A percentile compares a stretch with the other conserved stretches of the same genome.
Evolutionary conservation across 2,329 filamentous ascomycete genomes (phyloP).

Genomic region (Cercospora zeae-maydis): DNA sequence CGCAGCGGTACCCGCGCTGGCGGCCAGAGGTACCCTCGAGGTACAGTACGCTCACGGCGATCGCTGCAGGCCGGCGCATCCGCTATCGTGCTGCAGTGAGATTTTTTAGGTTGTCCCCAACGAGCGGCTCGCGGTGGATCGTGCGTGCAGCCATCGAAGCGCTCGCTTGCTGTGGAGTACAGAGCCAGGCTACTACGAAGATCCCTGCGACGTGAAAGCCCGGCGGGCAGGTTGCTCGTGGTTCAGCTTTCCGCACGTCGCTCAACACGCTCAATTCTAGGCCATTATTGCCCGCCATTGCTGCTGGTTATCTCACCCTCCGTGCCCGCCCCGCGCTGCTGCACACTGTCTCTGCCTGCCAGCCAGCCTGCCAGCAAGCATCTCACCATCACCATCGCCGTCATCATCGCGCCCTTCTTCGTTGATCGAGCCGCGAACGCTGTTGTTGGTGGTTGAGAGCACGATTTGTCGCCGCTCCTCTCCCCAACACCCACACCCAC

Average conservation of each 20-base stretch:
- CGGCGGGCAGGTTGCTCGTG: neutral
- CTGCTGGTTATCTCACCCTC: too few species aligned
- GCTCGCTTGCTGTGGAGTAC: conserved; percentile 19
- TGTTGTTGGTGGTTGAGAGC: too few species aligned
- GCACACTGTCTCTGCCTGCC: too few species aligned
- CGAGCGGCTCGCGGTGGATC: conserved; percentile 15
- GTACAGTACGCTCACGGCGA: conserved; percentile 9
- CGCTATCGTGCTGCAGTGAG: conserved; percentile 12
- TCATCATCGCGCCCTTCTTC: neutral
- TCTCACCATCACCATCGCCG: neutral
- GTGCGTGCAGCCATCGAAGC: conserved; percentile 16
- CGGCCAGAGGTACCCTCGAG: neutral
- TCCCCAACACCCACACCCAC: neutral
- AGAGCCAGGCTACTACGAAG: conserved; percentile 3
- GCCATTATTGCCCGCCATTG: conserved; percentile 6
- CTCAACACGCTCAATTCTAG: conserved; percentile 14
- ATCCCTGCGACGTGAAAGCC: neutral
- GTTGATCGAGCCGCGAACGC: neutral
- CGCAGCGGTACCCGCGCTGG: neutral
- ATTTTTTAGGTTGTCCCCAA: conserved; percentile 21
- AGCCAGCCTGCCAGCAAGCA: too few species aligned
- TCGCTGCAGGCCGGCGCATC: conserved; percentile 20
- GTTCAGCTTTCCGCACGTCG: conserved; percentile 7
- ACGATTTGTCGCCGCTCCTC: neutral
- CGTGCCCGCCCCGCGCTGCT: too few species aligned